phyloP scores from a whole-genome alignment of 768 basidiomycete species.

The Jaapia argillacea region DNA sequence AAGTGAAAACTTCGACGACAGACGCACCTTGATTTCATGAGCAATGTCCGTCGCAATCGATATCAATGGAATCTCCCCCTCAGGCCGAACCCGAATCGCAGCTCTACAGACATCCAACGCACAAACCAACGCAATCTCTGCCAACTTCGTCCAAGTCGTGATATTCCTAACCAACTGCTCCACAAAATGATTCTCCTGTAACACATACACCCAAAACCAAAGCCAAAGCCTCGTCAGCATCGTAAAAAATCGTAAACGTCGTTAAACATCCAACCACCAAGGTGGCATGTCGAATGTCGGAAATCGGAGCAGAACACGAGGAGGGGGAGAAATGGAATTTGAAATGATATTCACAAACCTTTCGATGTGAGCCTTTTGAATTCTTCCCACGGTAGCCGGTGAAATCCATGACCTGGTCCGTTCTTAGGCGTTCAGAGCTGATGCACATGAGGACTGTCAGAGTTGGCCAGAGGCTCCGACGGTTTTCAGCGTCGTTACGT shows the following conservation, averaged over 20 bases:
- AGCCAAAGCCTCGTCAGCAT: too few relatives aligned
- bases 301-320: too few relatives aligned
- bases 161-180: conserved; percentile 56
- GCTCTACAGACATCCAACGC: conserved; percentile 72
- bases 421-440: conserved; percentile 61
- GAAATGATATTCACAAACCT: neutral
- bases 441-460: conserved; percentile 65
- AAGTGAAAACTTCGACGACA: conserved; percentile 15
- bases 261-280: too few relatives aligned
- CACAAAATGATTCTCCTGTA: conserved; percentile 42
- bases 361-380: neutral
- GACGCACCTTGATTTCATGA: conserved; percentile 66
- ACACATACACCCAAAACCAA: too few relatives aligned
- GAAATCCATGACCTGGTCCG: conserved; percentile 36
- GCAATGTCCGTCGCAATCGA: conserved; percentile 63
- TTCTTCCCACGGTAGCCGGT: neutral
- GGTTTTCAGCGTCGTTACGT: conserved; percentile 27
- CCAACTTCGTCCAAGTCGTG: conserved; percentile 40
- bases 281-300: too few relatives aligned
- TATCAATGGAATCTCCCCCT: conserved; percentile 43
- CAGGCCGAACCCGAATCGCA: conserved; percentile 36
- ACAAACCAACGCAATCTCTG: conserved; percentile 62
- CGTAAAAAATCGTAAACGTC: too few relatives aligned
- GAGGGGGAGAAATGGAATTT: neutral
- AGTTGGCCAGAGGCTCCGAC: conserved; percentile 68